Evolutionary conservation across 768 basidiomycete species (phyloP).

Genomic region (Kockovaella imperatae): DNA sequence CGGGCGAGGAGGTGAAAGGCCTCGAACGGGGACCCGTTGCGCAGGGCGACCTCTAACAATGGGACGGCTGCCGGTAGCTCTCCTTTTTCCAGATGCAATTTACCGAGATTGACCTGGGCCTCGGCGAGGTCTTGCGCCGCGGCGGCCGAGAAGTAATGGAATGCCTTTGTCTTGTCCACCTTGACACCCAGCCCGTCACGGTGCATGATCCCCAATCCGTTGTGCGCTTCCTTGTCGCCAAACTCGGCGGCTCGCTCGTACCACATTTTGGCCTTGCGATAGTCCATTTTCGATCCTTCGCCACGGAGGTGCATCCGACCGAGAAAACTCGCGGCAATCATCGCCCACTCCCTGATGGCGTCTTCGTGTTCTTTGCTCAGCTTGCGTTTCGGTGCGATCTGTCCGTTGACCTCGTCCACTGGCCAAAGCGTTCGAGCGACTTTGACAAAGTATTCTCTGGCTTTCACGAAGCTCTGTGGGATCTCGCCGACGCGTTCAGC

Average conservation of each 20-base stretch:
- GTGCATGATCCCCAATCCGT: slow-evolving; percentile 84
- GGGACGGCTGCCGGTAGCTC: slow-evolving; percentile 61
- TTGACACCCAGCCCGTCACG: slow-evolving; percentile 74
- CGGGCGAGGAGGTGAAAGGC: slow-evolving; percentile 88
- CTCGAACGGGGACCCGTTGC: slow-evolving; percentile 84
- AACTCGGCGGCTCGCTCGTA: slow-evolving; percentile 65
- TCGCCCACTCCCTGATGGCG: slow-evolving; percentile 55
- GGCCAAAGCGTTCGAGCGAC: slow-evolving; percentile 86
- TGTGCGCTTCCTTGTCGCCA: slow-evolving; percentile 79
- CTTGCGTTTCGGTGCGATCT: slow-evolving; percentile 30
- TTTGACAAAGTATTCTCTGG: slow-evolving; percentile 71
- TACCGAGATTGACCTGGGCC: slow-evolving; percentile 83
- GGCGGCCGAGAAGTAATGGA: slow-evolving; percentile 64
- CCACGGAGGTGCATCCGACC: slow-evolving; percentile 92
- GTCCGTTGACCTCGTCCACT: slow-evolving; percentile 22
- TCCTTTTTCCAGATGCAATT: slow-evolving; percentile 50
- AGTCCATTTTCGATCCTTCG: slow-evolving; percentile 77
- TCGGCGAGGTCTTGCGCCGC: slow-evolving; percentile 84
- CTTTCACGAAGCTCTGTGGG: slow-evolving; percentile 65
- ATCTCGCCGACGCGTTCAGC: slow-evolving; percentile 90
- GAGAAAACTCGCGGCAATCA: slow-evolving; percentile 74
- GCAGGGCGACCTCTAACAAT: slow-evolving; percentile 74
- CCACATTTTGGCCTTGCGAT: slow-evolving; percentile 77
- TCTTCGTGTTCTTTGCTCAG: slow-evolving; percentile 45
- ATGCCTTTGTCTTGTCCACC: slow-evolving; percentile 58